Evolutionary conservation across 768 basidiomycete species (phyloP).

Genomic region (Trametes villosa): DNA sequence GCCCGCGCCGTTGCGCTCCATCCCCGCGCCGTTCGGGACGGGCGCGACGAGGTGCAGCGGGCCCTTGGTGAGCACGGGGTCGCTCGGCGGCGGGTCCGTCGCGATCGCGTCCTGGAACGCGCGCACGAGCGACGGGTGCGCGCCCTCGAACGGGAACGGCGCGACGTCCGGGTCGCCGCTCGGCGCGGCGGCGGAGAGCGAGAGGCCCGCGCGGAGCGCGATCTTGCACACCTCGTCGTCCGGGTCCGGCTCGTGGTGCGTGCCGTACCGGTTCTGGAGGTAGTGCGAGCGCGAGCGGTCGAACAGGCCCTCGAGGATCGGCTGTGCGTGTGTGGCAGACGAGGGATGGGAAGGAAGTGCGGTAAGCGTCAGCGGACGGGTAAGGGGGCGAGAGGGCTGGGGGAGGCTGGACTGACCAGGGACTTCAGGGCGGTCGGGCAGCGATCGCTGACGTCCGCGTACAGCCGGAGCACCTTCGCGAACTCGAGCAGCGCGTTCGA

Average conservation of each 20-base stretch:
- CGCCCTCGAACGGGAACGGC: constrained; percentile 27
- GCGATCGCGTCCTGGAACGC: constrained; percentile 28
- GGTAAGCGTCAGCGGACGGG: background rate
- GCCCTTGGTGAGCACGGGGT: constrained; percentile 22
- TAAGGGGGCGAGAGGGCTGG: background rate
- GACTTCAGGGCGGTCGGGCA: constrained; percentile 64
- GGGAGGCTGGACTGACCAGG: constrained; percentile 45
- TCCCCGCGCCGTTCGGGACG: background rate
- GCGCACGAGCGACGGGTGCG: constrained; percentile 29
- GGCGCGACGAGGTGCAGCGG: constrained; percentile 16
- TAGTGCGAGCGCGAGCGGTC: constrained; percentile 56
- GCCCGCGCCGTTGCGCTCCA: constrained; percentile 8
- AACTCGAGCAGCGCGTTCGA: constrained; percentile 64
- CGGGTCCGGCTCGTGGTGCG: constrained; percentile 20
- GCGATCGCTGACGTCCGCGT: constrained; percentile 59
- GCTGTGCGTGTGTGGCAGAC: constrained; percentile 37
- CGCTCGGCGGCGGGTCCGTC: constrained; percentile 23
- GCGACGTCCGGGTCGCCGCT: constrained; percentile 10
- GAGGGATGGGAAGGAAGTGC: background rate
- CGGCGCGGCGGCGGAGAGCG: background rate
- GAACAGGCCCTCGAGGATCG: constrained; percentile 57
- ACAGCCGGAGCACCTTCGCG: constrained; percentile 60
- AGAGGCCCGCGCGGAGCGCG: constrained; percentile 27
- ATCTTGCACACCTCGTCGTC: constrained; percentile 31
- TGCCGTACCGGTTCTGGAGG: constrained; percentile 41